Evolutionary conservation across 1,284 basidiomycete species (phyloP), one percentile per base, ranked within the genome.

Genomic region (Cutaneotrichosporon arboriforme): DNA sequence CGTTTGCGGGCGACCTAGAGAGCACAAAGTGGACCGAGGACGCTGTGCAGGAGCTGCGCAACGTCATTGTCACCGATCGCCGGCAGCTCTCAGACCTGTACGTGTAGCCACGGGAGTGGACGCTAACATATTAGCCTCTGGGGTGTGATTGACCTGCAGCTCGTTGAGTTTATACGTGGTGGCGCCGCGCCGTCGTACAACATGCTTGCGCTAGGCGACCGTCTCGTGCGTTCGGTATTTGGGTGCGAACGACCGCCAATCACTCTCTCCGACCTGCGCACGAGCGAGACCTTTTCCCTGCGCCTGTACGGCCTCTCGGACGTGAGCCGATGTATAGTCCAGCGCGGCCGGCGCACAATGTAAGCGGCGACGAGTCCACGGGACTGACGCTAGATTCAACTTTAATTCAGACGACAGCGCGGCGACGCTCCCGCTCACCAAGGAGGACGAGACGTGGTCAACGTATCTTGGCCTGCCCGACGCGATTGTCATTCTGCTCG

Each of bases 391-490:
- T 31, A 31, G 26, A 31, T 51, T 36, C 17, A 20, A 20, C n/a
- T 50, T 48, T 23, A 39, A 38, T n/a, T 26, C 36, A 1, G 54
- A 54, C 20, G 39, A 52, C 36, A 51, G 48, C 14, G 21, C 35
- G 4, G 50, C 50, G 34, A 34, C 43, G 39, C 23, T 45, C 20
- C 45, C 45, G n/a, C 26, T 48, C 22, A 50, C 38, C 23, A 36
- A 10, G n/a, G 57, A 61, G 31, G 65, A 63, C 15, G 63, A 61
- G 38, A 49, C 59, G 8, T 66, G 64, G 62, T 59, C 62, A 12
- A 53, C 63, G 3, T 66, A 68, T 37, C 65, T 68, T 9, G 65
- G 66, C 18, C 49, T 68, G 3, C 65, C 65, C 4, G 63, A 67
- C 38, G 42, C 57, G 10, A 64, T 68, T 33, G 55, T 64, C 39